Base-by-base conservation (phyloP, 768 basidiomycete species). In the Mycena galopus region DNA sequence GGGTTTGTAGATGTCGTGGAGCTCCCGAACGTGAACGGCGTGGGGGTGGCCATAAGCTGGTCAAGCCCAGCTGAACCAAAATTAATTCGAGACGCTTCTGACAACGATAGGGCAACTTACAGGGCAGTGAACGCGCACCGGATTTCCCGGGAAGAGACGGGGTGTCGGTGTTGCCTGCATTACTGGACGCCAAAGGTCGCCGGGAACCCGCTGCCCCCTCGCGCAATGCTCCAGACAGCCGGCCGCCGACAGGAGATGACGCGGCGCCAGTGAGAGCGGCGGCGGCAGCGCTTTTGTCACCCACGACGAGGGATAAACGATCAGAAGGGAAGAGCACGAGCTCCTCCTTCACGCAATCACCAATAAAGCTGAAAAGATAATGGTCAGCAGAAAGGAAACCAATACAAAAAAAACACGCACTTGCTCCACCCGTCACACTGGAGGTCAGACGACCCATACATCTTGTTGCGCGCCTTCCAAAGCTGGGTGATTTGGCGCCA, bases 351-450 rank as follows among this genome's bases (percentile, higher is more conserved):
- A 50, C 47, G 12, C 47, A 50, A 23, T 23, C 1, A 50, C 23
- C n/a, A n/a, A 50, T n/a, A 23, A 7, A 50, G 21, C 47, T 50
- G 47, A n/a, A 8, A n/a, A 23, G n/a, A 50, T 5, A 50, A n/a
- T 4, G 12, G 7, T 50, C 7, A 50, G 47, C 14, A 14, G 23
- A 5, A 23, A 56, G 30, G 14, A 56, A 17, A 56, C 29, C 10
- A 56, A 56, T 4, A 21, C 29, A 62, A 47, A 37, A 62, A n/a
- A 11, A 63, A 21, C 21, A 51, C 47, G 61, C 44, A 63, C 61
- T 51, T 33, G 19, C 19, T 47, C 61, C 61, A 63, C 2, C 44
- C 35, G 30, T 63, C 30, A 12, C 19, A 33, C 32, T 51, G 23
- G 47, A 63, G 61, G 21, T 63, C 61, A 21, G 29, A n/a, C 19